phyloP scores from a whole-genome alignment of 2,329 filamentous ascomycete genomes.

The Fusarium sp. region DNA sequence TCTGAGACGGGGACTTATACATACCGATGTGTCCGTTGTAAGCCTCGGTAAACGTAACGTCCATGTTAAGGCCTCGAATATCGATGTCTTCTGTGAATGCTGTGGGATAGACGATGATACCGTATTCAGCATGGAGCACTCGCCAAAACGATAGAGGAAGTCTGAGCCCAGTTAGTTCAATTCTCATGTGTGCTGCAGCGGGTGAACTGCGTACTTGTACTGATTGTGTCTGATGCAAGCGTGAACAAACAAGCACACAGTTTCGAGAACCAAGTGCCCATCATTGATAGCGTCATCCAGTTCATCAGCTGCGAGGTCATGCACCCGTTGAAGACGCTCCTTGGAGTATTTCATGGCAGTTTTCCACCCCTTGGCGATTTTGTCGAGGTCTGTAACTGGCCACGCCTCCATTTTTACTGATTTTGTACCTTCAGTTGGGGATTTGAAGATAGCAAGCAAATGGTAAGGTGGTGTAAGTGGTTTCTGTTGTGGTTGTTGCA shows the following conservation, averaged over 20 bases:
- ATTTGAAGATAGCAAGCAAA: neutral
- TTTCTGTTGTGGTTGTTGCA: neutral
- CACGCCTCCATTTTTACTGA: constrained; percentile 34
- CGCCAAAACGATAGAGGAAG: constrained; percentile 52
- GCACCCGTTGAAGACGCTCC: constrained; percentile 46
- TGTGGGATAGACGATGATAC: constrained; percentile 53
- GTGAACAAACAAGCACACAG: constrained; percentile 52
- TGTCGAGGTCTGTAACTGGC: constrained; percentile 45
- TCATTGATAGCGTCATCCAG: constrained; percentile 46
- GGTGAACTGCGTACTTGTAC: constrained; percentile 44
- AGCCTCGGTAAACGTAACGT: constrained; percentile 50
- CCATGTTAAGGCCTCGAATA: constrained; percentile 44
- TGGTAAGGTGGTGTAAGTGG: constrained; percentile 1
- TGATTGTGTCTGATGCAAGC: constrained; percentile 50
- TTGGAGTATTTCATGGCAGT: constrained; percentile 51
- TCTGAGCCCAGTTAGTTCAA: constrained; percentile 31
- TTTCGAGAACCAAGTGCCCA: constrained; percentile 50
- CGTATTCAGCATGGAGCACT: constrained; percentile 50
- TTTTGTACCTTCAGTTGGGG: neutral
- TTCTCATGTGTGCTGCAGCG: neutral
- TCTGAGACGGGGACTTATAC: neutral
- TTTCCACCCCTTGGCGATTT: constrained; percentile 50
- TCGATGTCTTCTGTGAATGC: constrained; percentile 50
- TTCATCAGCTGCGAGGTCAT: constrained; percentile 46
- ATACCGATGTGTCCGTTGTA: constrained; percentile 51